A percentile compares a stretch with the other conserved stretches of the same genome.
Conservation (phyloP, 768 basidiomycete species). For the Lactarius vividus region DNA sequence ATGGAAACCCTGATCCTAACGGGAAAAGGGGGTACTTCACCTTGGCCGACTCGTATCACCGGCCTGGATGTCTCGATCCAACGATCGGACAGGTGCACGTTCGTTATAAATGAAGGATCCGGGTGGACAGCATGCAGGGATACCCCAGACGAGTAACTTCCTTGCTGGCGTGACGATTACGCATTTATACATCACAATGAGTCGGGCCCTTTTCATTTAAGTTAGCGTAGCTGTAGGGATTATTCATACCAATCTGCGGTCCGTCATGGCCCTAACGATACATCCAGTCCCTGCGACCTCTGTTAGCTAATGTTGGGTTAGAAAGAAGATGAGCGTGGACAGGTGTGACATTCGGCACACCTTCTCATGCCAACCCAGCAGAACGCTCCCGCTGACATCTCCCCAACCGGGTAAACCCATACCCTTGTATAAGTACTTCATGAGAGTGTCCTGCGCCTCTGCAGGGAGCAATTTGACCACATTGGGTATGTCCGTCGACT, state of each 20-base stretch:
- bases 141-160: slow-evolving; percentile 1
- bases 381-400: slow-evolving; percentile 62
- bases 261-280: slow-evolving; percentile 85
- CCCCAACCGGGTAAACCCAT: slow-evolving; percentile 69
- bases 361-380: slow-evolving; percentile 96
- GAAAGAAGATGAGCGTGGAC: slow-evolving; percentile 1
- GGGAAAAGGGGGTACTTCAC: background rate
- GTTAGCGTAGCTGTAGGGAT: slow-evolving; percentile 13
- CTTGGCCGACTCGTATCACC: background rate
- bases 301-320: slow-evolving; percentile 58
- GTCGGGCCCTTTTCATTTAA: slow-evolving; percentile 12
- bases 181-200: slow-evolving; percentile 9
- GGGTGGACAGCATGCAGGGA: background rate
- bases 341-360: slow-evolving; percentile 43
- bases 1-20: background rate
- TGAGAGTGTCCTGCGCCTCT: slow-evolving; percentile 83
- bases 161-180: slow-evolving; percentile 6
- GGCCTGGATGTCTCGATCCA: background rate
- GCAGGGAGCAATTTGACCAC: slow-evolving; percentile 70
- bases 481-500: slow-evolving; percentile 77
- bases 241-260: slow-evolving; percentile 54
- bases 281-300: slow-evolving; percentile 93
- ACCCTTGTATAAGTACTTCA: slow-evolving; percentile 98
- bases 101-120: background rate
- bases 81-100: background rate